Conservation (phyloP, 2,329 filamentous ascomycete genomes). For the Penicillium sp. region DNA sequence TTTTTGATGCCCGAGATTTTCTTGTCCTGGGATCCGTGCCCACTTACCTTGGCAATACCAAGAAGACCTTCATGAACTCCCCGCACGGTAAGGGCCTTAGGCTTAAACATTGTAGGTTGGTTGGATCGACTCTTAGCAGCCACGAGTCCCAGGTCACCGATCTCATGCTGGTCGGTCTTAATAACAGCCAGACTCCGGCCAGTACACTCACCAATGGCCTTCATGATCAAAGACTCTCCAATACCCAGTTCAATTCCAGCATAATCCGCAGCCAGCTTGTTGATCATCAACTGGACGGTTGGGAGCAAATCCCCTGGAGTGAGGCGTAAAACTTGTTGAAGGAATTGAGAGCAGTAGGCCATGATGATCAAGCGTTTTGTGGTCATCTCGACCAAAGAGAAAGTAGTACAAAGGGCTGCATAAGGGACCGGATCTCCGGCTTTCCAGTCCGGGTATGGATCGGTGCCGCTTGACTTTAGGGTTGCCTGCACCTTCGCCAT, state of each 20-base stretch:
- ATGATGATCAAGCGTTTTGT: conserved; percentile 87
- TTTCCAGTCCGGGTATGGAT: conserved; percentile 95
- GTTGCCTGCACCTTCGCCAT: conserved; percentile 79
- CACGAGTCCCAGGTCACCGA: conserved; percentile 91
- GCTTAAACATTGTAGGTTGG: conserved; percentile 98
- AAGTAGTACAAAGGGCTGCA: conserved; percentile 89
- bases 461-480: conserved; percentile 66
- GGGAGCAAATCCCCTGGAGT: conserved; percentile 85
- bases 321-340: conserved; percentile 89
- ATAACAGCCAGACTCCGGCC: conserved; percentile 85
- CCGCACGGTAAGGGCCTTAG: conserved; percentile 81
- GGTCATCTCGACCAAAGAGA: conserved; percentile 92
- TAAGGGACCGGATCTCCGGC: conserved; percentile 87
- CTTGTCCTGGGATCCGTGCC: conserved; percentile 81
- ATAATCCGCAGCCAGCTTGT: conserved; percentile 96
- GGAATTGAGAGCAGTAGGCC: conserved; percentile 84
- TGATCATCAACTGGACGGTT: conserved; percentile 93
- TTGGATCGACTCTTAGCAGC: conserved; percentile 94
- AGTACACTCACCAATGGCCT: conserved; percentile 92
- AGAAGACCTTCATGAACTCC: conserved; percentile 88
- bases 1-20: conserved; percentile 98
- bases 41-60: conserved; percentile 81
- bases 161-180: conserved; percentile 93
- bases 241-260: conserved; percentile 97
- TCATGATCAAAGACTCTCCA: conserved; percentile 97